Conservation (phyloP, 2,329 filamentous ascomycete species). For the Lasiodiplodia hormozganensis region DNA sequence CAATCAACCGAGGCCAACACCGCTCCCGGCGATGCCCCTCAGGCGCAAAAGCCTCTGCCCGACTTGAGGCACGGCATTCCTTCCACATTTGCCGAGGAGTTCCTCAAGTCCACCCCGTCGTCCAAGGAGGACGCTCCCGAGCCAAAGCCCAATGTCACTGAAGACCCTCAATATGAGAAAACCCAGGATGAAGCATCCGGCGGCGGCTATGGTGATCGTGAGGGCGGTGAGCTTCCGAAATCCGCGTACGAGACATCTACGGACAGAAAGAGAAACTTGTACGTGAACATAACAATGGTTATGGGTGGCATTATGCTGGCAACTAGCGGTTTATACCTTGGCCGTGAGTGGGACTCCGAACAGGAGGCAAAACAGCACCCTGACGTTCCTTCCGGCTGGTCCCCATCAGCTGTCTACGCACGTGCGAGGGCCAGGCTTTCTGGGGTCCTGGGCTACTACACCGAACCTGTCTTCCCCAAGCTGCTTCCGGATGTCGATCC, state of each 20-base stretch:
- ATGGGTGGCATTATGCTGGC: constrained; percentile 63
- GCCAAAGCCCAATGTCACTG: constrained; percentile 58
- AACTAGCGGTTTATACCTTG: constrained; percentile 74
- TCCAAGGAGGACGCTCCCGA: constrained; percentile 33
- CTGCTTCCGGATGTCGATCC: constrained; percentile 83
- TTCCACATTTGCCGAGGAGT: constrained; percentile 84
- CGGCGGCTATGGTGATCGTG: constrained; percentile 59
- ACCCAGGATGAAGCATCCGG: constrained; percentile 51
- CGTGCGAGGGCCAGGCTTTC: constrained; percentile 77
- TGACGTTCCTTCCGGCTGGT: constrained; percentile 82
- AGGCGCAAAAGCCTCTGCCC: constrained; percentile 73
- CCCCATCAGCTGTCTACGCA: constrained; percentile 76
- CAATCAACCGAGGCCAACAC: constrained; percentile 45
- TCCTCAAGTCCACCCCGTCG: constrained; percentile 51
- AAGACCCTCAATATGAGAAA: constrained; percentile 56
- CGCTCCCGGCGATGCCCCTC: constrained; percentile 48
- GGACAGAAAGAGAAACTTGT: constrained; percentile 78
- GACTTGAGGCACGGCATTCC: constrained; percentile 95
- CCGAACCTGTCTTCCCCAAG: constrained; percentile 93
- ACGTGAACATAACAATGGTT: constrained; percentile 78
- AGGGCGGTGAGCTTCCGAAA: constrained; percentile 72
- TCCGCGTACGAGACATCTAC: constrained; percentile 89
- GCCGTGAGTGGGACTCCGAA: constrained; percentile 82
- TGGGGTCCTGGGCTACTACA: constrained; percentile 88
- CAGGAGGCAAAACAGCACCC: constrained; percentile 73